Evolutionary conservation across 768 basidiomycete species (phyloP).

Genomic region (Leccinum aurantiacum): DNA sequence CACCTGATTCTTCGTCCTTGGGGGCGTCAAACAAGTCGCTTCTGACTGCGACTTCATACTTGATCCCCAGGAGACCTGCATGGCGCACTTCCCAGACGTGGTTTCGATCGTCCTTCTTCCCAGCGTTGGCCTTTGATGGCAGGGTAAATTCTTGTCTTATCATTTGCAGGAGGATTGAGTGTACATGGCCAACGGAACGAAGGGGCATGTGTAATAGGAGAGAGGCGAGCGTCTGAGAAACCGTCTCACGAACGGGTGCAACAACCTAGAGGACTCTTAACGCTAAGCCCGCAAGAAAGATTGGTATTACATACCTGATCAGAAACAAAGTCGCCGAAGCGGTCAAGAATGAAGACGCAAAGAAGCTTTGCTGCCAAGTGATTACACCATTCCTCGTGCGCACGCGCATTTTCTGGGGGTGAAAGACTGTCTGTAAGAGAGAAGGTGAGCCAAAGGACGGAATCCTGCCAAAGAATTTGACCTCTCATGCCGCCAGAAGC

Average conservation of each 20-base stretch:
- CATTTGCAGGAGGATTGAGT: slow-evolving; percentile 86
- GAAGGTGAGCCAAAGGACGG: not conserved
- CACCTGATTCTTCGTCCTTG: slow-evolving; percentile 36
- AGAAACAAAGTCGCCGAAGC: slow-evolving; percentile 97
- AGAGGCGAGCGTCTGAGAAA: slow-evolving; percentile 90
- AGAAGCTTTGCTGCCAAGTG: slow-evolving; percentile 82
- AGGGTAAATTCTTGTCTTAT: slow-evolving; percentile 81
- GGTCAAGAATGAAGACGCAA: slow-evolving; percentile 88
- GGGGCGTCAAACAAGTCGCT: slow-evolving; percentile 66
- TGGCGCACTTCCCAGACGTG: slow-evolving; percentile 98
- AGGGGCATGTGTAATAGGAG: slow-evolving; percentile 85
- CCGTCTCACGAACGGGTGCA: slow-evolving; percentile 95
- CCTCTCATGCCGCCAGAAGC: slow-evolving; percentile 80
- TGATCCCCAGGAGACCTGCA: slow-evolving; percentile 95
- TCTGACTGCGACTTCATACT: slow-evolving; percentile 96
- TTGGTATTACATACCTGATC: slow-evolving; percentile 59
- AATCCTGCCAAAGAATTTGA: slow-evolving; percentile 24
- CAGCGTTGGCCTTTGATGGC: slow-evolving; percentile 34
- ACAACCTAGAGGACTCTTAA: slow-evolving; percentile 55
- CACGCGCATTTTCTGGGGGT: slow-evolving; percentile 55
- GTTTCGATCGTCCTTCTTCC: slow-evolving; percentile 38
- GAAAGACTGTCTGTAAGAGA: slow-evolving; percentile 47
- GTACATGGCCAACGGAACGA: slow-evolving; percentile 76
- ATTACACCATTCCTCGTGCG: slow-evolving; percentile 89
- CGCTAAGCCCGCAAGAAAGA: not conserved